Percentiles rank a stretch among this genome's conserved stretches.
Conservation (phyloP, 495 filamentous ascomycete genomes). For the Aspergillus incahuasiensis region DNA sequence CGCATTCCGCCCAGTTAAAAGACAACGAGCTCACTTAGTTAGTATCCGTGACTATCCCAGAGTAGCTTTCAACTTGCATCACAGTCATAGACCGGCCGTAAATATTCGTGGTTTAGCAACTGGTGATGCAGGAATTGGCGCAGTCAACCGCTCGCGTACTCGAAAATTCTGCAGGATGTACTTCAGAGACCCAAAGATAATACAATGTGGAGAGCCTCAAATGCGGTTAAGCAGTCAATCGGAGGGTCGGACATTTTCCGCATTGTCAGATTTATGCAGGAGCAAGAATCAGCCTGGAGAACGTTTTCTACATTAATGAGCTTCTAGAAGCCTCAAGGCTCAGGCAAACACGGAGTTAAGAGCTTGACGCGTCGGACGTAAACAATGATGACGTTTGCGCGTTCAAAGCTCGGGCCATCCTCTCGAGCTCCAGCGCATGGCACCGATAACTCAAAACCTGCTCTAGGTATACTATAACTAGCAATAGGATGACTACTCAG, state of each 20-base stretch:
- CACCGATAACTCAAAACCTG: too few species aligned
- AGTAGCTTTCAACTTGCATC: too few species aligned
- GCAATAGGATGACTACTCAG: not conserved
- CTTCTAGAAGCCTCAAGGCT: slow-evolving; percentile 6
- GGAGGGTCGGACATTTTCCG: not conserved
- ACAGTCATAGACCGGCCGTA: too few species aligned
- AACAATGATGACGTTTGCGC: slow-evolving; percentile 24
- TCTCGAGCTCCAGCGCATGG: not conserved
- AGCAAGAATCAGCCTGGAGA: too few species aligned
- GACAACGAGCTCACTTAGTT: too few species aligned
- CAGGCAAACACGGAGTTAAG: slow-evolving; percentile 26
- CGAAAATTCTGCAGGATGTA: too few species aligned
- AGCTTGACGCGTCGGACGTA: slow-evolving; percentile 29
- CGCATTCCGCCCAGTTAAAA: too few species aligned
- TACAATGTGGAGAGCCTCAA: not conserved
- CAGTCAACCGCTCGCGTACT: too few species aligned
- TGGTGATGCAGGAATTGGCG: too few species aligned
- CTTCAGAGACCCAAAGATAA: too few species aligned
- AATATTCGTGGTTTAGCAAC: too few species aligned
- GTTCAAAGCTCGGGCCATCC: slow-evolving; percentile 15
- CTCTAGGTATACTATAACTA: not conserved
- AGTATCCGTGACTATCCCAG: too few species aligned
- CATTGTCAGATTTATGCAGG: not conserved
- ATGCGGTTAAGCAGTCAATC: not conserved
- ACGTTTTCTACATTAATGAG: not conserved